A percentile compares a stretch with the other conserved stretches of the same genome.
phyloP scores from a whole-genome alignment of 1,139 yeast species.

The Magnusiomyces paraingens region DNA sequence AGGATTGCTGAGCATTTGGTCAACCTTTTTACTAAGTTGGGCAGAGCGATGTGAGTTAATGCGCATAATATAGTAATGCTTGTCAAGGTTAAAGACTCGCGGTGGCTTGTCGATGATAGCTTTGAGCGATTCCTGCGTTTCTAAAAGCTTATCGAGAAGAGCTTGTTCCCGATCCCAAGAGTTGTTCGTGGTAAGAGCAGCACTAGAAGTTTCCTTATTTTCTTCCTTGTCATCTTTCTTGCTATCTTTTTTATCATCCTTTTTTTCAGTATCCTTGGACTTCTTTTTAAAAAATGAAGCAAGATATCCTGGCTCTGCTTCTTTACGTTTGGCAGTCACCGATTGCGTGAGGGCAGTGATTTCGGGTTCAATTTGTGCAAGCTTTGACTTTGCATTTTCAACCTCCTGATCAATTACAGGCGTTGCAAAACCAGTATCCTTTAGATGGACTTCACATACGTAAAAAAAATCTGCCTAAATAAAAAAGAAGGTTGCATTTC shows the following conservation, averaged over 20 bases:
- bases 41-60: constrained; percentile 40
- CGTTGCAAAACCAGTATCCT: constrained; percentile 55
- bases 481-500: not conserved
- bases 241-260: constrained; percentile 20
- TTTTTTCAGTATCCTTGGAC: constrained; percentile 27
- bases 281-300: constrained; percentile 16
- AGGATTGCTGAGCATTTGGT: constrained; percentile 40
- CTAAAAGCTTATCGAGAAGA: constrained; percentile 21
- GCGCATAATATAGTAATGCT: constrained; percentile 49
- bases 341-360: constrained; percentile 33
- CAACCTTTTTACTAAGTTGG: constrained; percentile 37
- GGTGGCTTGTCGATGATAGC: constrained; percentile 36
- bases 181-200: not conserved
- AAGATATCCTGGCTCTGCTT: constrained; percentile 11
- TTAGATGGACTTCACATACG: constrained; percentile 57
- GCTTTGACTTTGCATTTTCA: constrained; percentile 37
- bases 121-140: constrained; percentile 16
- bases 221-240: constrained; percentile 21
- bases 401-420: constrained; percentile 47
- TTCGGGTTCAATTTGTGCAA: constrained; percentile 39
- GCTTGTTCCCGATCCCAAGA: constrained; percentile 18
- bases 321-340: constrained; percentile 12
- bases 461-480: constrained; percentile 56
- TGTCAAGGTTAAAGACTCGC: constrained; percentile 45
- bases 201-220: constrained; percentile 9